Conservation (phyloP, 257 asterid species). For the Capsicum pubescens region DNA sequence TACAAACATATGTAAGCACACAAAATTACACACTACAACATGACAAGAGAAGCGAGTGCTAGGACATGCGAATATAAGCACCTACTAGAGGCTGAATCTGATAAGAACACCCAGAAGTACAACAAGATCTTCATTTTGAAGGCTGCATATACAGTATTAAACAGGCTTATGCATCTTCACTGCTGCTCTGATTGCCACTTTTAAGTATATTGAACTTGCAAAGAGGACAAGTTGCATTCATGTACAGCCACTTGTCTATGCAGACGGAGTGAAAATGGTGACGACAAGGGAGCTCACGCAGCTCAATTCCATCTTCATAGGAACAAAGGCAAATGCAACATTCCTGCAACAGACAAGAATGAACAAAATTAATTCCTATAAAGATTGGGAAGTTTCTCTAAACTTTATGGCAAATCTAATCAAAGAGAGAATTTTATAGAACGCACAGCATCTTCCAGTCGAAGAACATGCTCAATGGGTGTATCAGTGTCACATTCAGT, state of each 20-base stretch:
- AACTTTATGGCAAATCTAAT: background rate
- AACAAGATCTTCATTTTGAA: background rate
- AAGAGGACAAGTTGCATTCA: constrained; percentile 93
- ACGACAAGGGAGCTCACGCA: constrained; percentile 95
- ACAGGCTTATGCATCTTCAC: constrained; percentile 66
- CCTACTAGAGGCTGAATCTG: constrained; percentile 18
- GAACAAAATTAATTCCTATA: background rate
- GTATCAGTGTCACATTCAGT: constrained; percentile 76
- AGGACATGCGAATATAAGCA: constrained; percentile 29
- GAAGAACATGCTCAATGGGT: constrained; percentile 83
- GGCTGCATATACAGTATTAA: background rate
- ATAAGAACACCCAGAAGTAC: constrained; percentile 22
- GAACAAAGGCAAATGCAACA: constrained; percentile 92
- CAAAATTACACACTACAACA: background rate
- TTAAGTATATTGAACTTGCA: constrained; percentile 94
- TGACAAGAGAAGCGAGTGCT: constrained; percentile 22
- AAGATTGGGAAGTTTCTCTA: constrained; percentile 7
- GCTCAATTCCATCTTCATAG: constrained; percentile 88
- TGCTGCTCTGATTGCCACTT: constrained; percentile 61
- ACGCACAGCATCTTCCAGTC: constrained; percentile 90
- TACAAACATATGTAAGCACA: constrained; percentile 9
- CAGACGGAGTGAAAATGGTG: constrained; percentile 91
- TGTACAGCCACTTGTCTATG: constrained; percentile 95
- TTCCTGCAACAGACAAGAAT: constrained; percentile 60
- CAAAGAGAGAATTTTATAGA: background rate